phyloP scores from a whole-genome alignment of 78 protist genomes.

The Monosiga brevicollis region DNA sequence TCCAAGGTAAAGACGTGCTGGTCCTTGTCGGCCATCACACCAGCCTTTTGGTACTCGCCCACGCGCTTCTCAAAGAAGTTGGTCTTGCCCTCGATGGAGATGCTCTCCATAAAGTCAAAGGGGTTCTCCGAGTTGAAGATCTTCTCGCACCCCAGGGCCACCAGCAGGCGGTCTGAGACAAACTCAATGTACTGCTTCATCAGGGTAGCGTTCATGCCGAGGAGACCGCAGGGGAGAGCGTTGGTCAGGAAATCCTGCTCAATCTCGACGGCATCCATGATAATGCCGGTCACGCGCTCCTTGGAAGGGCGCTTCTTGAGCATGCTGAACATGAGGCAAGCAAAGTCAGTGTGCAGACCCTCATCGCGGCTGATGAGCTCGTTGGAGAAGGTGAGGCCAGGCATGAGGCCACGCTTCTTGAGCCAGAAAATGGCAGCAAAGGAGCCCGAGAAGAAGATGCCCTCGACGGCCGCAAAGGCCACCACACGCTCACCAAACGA shows the following conservation, averaged over 20 bases:
- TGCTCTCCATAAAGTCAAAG: conserved; percentile 96
- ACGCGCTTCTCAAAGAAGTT: conserved; percentile 97
- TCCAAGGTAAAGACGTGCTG: conserved; percentile 22
- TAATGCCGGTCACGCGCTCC: conserved; percentile 36
- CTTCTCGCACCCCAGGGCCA: conserved; percentile 72
- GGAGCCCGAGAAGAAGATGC: conserved; percentile 95
- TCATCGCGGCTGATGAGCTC: conserved; percentile 96
- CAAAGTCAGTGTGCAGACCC: conserved; percentile 95
- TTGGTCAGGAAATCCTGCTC: conserved; percentile 87
- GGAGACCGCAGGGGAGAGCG: conserved; percentile 88
- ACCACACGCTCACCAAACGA: conserved; percentile 88
- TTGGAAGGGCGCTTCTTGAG: conserved; percentile 8
- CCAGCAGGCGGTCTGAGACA: conserved; percentile 90
- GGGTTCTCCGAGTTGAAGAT: conserved; percentile 81
- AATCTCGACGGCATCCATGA: conserved; percentile 81
- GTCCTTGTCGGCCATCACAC: conserved; percentile 36
- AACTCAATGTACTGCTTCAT: conserved; percentile 95
- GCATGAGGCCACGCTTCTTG: conserved; percentile 95
- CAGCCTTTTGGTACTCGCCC: conserved; percentile 87
- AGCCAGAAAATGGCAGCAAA: conserved; percentile 96
- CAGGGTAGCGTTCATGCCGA: conserved; percentile 90
- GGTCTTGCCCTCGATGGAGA: conserved; percentile 91
- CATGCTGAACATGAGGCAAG: conserved; percentile 73
- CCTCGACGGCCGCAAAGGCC: conserved; percentile 97
- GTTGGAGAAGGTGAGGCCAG: conserved; percentile 92